Conservation (phyloP, 176 grass and related monocot genomes). For the Paspalum vaginatum region DNA sequence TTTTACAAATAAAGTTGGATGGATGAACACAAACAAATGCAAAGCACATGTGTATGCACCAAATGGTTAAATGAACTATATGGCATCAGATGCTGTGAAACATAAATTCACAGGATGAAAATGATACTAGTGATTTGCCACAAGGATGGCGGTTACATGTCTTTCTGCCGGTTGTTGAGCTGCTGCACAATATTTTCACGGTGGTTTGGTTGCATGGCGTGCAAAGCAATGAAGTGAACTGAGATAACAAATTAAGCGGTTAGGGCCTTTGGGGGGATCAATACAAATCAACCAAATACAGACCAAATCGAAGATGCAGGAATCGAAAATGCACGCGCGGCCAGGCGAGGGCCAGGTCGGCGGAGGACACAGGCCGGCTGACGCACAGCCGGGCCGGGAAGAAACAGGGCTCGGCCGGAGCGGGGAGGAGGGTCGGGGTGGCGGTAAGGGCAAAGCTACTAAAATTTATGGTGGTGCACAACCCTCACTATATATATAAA, state of each 20-base stretch:
- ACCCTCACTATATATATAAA: too few relatives aligned
- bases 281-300: neutral
- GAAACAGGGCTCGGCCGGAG: too few relatives aligned
- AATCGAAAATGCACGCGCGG: neutral
- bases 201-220: constrained; percentile 8
- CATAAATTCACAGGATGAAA: constrained; percentile 7
- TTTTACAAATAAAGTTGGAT: constrained; percentile 10
- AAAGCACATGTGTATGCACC: neutral
- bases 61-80: constrained; percentile 8
- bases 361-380: too few relatives aligned
- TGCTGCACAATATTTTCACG: constrained; percentile 69
- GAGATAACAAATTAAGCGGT: neutral
- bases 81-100: neutral
- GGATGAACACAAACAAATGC: neutral
- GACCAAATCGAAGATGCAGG: constrained; percentile 21
- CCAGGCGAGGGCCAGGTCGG: neutral
- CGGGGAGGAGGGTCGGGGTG: too few relatives aligned
- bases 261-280: neutral
- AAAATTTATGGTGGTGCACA: too few relatives aligned
- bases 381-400: too few relatives aligned
- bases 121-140: constrained; percentile 12
- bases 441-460: too few relatives aligned
- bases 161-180: constrained; percentile 74
- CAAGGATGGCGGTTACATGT: constrained; percentile 54
- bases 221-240: neutral